Evolutionary conservation across 2,329 filamentous ascomycete species (phyloP).

Genomic region (Aspergillus pseudonomiae): DNA sequence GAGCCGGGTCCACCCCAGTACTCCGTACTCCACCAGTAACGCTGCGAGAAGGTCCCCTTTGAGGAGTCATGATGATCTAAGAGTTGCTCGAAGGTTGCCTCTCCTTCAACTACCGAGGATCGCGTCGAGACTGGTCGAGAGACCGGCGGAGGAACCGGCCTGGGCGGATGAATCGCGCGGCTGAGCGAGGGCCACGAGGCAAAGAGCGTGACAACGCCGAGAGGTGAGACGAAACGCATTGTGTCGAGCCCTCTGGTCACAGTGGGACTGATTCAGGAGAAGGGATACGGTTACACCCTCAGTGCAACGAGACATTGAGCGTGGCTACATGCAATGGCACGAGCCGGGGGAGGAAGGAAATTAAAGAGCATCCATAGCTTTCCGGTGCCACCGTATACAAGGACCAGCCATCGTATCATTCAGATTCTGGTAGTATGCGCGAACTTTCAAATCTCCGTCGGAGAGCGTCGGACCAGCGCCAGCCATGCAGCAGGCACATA

Average conservation of each 20-base stretch:
- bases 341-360: neutral
- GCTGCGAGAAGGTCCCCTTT: conserved; percentile 59
- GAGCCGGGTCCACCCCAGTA: conserved; percentile 59
- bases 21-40: conserved; percentile 56
- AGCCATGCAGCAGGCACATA: neutral
- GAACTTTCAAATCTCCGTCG: neutral
- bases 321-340: neutral
- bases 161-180: neutral
- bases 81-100: conserved; percentile 55
- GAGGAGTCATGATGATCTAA: conserved; percentile 61
- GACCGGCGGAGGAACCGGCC: neutral
- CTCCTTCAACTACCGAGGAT: neutral
- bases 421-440: neutral
- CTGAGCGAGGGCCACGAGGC: neutral
- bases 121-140: neutral
- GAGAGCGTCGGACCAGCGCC: neutral
- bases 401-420: neutral
- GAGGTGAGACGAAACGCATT: neutral
- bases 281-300: neutral
- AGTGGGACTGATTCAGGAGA: neutral
- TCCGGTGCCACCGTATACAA: neutral
- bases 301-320: neutral
- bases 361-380: neutral
- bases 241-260: neutral
- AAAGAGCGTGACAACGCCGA: neutral